phyloP scores from a whole-genome alignment of 139 green algal genomes.

The Asterochloris sp. region DNA sequence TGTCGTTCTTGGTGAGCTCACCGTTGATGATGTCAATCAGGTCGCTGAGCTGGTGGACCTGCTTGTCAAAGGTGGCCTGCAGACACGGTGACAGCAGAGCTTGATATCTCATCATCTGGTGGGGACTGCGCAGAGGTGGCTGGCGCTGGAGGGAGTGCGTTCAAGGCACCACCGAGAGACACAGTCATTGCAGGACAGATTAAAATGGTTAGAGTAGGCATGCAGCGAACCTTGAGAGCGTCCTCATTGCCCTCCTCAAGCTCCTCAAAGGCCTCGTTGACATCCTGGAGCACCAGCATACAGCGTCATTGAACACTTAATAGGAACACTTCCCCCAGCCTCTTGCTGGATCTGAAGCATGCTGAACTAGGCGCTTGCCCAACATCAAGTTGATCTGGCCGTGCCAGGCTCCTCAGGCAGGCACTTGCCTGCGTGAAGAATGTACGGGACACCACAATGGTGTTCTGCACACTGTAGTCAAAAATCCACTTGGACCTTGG shows the following conservation, averaged over 20 bases:
- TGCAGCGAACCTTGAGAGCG: constrained; percentile 67
- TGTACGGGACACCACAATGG: constrained; percentile 78
- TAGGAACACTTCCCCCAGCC: too few species aligned
- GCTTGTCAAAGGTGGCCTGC: constrained; percentile 32
- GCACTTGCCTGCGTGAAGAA: constrained; percentile 75
- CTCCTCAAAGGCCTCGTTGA: constrained; percentile 87
- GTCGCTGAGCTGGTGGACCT: constrained; percentile 73
- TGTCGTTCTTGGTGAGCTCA: constrained; percentile 70
- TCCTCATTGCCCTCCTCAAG: constrained; percentile 93
- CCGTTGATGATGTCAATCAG: constrained; percentile 88
- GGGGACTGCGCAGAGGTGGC: background rate
- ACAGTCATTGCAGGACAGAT: background rate
- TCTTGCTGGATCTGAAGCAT: too few species aligned
- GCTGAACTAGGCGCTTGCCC: too few species aligned
- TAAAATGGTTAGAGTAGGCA: background rate
- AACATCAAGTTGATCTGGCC: background rate
- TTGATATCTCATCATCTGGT: background rate
- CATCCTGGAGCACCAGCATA: constrained; percentile 33
- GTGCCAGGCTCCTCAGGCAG: background rate
- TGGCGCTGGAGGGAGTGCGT: background rate
- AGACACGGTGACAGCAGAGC: background rate
- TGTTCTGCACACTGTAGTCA: constrained; percentile 82
- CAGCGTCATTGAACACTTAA: too few species aligned
- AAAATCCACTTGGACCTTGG: constrained; percentile 81
- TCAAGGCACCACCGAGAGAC: background rate